A percentile compares a stretch with the other conserved stretches of the same genome.
These are phyloP conservation scores for Globisporangium uncinulatum DNA, from an alignment of 352 stramenopile genomes.

Conservation along the genomic window DNA sequence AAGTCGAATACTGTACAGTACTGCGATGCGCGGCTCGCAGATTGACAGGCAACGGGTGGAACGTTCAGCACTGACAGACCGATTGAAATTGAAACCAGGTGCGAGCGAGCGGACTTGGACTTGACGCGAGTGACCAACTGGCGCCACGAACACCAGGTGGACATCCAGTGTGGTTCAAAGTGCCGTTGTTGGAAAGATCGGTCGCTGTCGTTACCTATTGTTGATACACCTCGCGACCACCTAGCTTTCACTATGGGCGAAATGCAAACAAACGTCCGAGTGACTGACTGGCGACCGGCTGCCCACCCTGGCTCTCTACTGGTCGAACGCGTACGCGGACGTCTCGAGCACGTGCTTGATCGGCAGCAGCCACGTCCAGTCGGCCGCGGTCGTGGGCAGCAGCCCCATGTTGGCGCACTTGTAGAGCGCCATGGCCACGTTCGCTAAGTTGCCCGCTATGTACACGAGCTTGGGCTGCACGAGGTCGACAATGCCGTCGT, in stretches of 20 bases:
- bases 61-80: background rate
- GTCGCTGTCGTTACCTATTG: no score
- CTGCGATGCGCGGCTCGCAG: background rate
- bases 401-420: conserved; percentile 92
- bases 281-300: background rate
- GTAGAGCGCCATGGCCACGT: conserved; percentile 86
- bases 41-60: background rate
- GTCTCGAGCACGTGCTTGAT: conserved; percentile 78
- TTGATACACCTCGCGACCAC: no score
- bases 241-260: no score
- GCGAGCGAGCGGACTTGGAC: no score
- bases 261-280: no score
- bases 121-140: no score
- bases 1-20: background rate
- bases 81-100: background rate
- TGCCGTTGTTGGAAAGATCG: no score
- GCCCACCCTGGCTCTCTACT: conserved; percentile 6
- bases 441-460: conserved; percentile 81
- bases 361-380: conserved; percentile 90
- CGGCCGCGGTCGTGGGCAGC: conserved; percentile 86
- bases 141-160: no score
- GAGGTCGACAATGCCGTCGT: conserved; percentile 76
- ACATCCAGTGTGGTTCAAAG: no score
- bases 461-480: conserved; percentile 88
- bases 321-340: conserved; percentile 56